Conservation (phyloP, 805 yeast species). For the Metschnikowia gruessii region DNA sequence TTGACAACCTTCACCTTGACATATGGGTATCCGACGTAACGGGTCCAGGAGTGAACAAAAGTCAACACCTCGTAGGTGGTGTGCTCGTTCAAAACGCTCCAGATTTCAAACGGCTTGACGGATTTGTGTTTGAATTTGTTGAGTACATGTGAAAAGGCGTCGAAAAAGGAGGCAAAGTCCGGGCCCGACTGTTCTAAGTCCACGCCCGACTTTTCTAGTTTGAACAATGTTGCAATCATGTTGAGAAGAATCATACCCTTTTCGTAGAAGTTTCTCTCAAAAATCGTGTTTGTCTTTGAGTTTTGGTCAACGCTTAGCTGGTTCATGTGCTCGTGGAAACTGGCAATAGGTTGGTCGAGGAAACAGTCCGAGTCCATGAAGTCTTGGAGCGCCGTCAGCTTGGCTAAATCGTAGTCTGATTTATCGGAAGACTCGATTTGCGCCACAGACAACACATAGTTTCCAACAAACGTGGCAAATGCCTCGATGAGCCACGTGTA, state of each 20-base stretch:
- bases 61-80: constrained; percentile 45
- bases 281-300: constrained; percentile 43
- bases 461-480: constrained; percentile 73
- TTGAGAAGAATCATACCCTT: constrained; percentile 57
- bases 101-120: constrained; percentile 51
- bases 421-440: constrained; percentile 14
- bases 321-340: constrained; percentile 35
- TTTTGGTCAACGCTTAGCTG: constrained; percentile 21
- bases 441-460: constrained; percentile 34
- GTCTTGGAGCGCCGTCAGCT: constrained; percentile 24
- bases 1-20: constrained; percentile 35
- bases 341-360: constrained; percentile 26
- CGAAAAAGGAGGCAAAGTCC: constrained; percentile 28
- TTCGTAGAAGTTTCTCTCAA: constrained; percentile 50
- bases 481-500: constrained; percentile 74
- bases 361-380: constrained; percentile 37
- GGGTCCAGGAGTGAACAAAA: constrained; percentile 59
- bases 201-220: constrained; percentile 23
- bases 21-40: constrained; percentile 58
- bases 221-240: constrained; percentile 48
- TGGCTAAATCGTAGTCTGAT: constrained; percentile 14
- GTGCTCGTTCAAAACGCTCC: constrained; percentile 42
- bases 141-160: constrained; percentile 39
- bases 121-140: constrained; percentile 31
- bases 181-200: constrained; percentile 24